Percentiles rank a stretch among this genome's conserved stretches.
These are phyloP conservation scores for Phytophthora macrochlamydospora DNA, from an alignment of 352 stramenopile species.

Conservation along the genomic window DNA sequence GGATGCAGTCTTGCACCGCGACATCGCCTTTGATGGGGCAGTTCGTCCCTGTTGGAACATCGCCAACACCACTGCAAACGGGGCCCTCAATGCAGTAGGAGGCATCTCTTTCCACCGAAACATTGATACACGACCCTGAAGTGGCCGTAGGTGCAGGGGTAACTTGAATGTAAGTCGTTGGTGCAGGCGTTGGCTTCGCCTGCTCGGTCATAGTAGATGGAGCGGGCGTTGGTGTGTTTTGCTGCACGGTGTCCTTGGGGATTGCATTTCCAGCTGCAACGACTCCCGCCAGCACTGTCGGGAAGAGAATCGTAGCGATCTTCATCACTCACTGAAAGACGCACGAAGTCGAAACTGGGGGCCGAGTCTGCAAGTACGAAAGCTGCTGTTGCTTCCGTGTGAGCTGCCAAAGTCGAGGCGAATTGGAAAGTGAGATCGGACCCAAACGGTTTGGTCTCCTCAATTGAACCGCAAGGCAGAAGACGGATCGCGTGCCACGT, in stretches of 20 bases:
- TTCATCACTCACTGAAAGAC: slow-evolving; percentile 22
- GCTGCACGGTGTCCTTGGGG: slow-evolving; percentile 6
- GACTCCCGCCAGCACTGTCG: slow-evolving; percentile 15
- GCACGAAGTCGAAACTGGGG: neutral
- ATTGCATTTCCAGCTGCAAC: slow-evolving; percentile 7
- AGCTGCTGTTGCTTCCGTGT: slow-evolving; percentile 16
- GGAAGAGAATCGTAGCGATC: slow-evolving; percentile 21
- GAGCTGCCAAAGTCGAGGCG: slow-evolving; percentile 14
- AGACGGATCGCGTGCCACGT: neutral
- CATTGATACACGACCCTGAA: slow-evolving; percentile 37
- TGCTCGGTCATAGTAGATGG: slow-evolving; percentile 1
- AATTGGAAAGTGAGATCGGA: slow-evolving; percentile 26
- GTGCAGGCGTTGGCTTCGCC: slow-evolving; percentile 5
- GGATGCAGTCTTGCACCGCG: slow-evolving; percentile 53
- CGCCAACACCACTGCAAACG: slow-evolving; percentile 52
- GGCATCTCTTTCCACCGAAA: slow-evolving; percentile 63
- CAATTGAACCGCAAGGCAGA: neutral
- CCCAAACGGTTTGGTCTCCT: neutral
- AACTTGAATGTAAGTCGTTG: slow-evolving; percentile 5
- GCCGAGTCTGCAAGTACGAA: slow-evolving; percentile 11
- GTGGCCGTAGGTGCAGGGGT: slow-evolving; percentile 3
- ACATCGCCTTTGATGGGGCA: slow-evolving; percentile 63
- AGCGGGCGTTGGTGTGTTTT: slow-evolving; percentile 6
- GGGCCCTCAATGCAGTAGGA: slow-evolving; percentile 67
- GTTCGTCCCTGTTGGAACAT: slow-evolving; percentile 32